Evolutionary conservation across 2,329 filamentous ascomycete genomes (phyloP), one percentile per base, ranked within the genome.

Genomic region (Alternaria triticina): DNA sequence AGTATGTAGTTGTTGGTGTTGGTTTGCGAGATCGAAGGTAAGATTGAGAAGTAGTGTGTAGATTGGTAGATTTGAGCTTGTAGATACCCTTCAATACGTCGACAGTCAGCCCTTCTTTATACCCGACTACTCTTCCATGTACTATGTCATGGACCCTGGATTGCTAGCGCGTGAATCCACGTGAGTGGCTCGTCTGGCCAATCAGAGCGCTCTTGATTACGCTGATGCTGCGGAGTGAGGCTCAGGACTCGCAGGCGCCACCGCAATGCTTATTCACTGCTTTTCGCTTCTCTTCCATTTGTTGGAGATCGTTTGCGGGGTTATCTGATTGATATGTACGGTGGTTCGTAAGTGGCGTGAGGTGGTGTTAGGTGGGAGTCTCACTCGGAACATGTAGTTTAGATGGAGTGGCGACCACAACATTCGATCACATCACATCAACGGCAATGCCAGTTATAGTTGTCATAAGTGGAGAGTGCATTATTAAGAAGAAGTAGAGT

Each of bases 151-250:
- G 69, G 67, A 69, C 66, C 69, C 69, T 70, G 52, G 63, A 49
- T 43, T 58, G 33, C 30, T 49, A 56, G 55, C 52, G 57, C 57
- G 50, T 20, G 51, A 65, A 66, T 74, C 8, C 70, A 73, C 67
- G 65, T 73, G 68, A 73, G 57, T 56, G 60, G 55, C 20, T 22
- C 25, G 22, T 33, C 59, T 44, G 50, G 52, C 75, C 75, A 77
- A 77, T 77, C 70, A 77, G 59, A 68, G 49, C 54, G 23, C 46
- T n/a, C 51, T 33, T 77, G 74, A 76, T 77, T 76, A 77, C 74
- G 58, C 68, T 54, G 58, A 60, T 60, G 57, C 40, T 56, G 50
- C 43, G 54, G 36, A 45, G 40, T 56, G 62, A 70, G 64, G 60
- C 68, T 67, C 58, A 43, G 58, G n/a, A 40, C n/a, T 17, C 8